Percentiles rank a stretch among this genome's conserved stretches.
These are phyloP conservation scores for Diaporthe caulivora DNA, from an alignment of 2,329 filamentous ascomycete species.

Conservation along the genomic window DNA sequence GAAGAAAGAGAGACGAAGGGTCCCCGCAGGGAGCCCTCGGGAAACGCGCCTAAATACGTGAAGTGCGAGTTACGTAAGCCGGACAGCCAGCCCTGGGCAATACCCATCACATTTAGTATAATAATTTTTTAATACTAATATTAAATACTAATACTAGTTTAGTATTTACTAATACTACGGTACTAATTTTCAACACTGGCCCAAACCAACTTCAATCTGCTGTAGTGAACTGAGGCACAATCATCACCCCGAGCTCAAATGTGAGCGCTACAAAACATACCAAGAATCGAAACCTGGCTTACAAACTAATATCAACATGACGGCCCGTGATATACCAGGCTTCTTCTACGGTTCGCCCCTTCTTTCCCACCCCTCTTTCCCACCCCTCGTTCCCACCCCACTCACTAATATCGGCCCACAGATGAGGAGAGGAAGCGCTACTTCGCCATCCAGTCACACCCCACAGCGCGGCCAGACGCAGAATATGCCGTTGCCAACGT, in stretches of 20 bases:
- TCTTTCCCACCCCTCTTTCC: not conserved
- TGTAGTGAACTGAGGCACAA: not conserved
- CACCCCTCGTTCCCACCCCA: not conserved
- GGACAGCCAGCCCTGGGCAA: no score
- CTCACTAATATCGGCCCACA: constrained; percentile 43
- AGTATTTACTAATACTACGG: no score
- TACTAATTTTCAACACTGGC: no score
- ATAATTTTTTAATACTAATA: no score
- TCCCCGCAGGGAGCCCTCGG: no score
- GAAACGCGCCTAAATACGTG: no score
- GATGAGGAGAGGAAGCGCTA: constrained; percentile 73
- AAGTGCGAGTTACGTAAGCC: no score
- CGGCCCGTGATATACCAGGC: constrained; percentile 37
- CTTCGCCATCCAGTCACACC: constrained; percentile 74
- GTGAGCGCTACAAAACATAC: no score
- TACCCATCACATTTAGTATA: no score
- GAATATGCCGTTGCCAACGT: constrained; percentile 69
- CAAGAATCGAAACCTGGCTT: not conserved
- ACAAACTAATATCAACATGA: not conserved
- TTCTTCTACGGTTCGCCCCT: constrained; percentile 39
- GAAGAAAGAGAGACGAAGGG: no score
- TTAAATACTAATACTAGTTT: no score
- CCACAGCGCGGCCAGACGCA: constrained; percentile 58
- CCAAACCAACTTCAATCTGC: not conserved
- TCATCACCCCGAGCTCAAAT: not conserved